These are phyloP conservation scores for Flaveria brownii DNA, from an alignment of 129 eudicot genomes.

Conservation along the genomic window DNA sequence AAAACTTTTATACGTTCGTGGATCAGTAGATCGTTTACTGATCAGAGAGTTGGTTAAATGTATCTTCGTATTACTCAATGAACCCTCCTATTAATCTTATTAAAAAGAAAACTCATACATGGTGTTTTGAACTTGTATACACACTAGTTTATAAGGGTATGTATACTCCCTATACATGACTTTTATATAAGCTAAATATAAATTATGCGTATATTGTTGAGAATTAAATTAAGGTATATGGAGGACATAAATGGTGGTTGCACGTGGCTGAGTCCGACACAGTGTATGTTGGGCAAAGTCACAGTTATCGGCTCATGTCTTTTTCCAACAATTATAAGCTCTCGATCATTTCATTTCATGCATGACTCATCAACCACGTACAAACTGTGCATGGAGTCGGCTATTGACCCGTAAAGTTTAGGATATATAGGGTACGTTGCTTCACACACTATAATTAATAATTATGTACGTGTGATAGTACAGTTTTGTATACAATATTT, in stretches of 20 bases:
- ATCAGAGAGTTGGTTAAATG: no score
- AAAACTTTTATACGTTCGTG: no score
- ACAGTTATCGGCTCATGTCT: background rate
- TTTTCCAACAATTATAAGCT: background rate
- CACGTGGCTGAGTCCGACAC: conserved; percentile 7
- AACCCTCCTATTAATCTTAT: no score
- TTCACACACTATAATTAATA: background rate
- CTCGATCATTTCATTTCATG: background rate
- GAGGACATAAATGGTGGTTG: background rate
- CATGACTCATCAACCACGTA: background rate
- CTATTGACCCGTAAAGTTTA: conserved; percentile 2
- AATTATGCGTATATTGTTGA: no score
- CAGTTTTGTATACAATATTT: background rate
- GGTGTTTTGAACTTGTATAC: no score
- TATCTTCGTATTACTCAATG: no score
- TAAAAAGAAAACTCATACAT: no score
- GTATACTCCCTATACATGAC: no score
- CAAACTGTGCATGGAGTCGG: background rate
- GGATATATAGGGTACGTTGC: background rate
- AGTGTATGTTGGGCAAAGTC: background rate
- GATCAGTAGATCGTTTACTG: no score
- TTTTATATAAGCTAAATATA: no score
- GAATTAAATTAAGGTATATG: no score
- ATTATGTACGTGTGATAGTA: background rate
- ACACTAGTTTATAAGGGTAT: no score